A percentile compares a stretch with the other conserved stretches of the same genome.
phyloP scores from a whole-genome alignment of 257 asterid genomes.

The Cruciata laevipes region DNA sequence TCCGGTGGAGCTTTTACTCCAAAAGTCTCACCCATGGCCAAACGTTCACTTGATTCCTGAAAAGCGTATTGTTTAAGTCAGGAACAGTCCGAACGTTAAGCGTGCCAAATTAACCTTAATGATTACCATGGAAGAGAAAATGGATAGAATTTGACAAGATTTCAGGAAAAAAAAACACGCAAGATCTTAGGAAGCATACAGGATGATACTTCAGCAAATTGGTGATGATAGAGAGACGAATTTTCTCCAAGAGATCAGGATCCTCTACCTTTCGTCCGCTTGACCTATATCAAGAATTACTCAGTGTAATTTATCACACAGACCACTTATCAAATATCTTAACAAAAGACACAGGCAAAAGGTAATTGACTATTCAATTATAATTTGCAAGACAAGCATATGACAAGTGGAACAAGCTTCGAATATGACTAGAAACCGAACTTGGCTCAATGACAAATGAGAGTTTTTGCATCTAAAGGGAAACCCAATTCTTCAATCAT shows the following conservation, averaged over 20 bases:
- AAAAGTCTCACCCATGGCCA: constrained; percentile 93
- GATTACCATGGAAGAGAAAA: background rate
- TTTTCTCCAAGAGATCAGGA: constrained; percentile 92
- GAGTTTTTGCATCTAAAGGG: background rate
- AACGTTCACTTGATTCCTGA: constrained; percentile 89
- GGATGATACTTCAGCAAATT: constrained; percentile 94
- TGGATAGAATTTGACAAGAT: background rate
- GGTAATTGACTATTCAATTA: background rate
- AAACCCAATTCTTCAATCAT: background rate
- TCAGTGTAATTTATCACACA: background rate
- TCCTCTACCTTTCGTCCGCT: constrained; percentile 89
- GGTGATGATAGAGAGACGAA: constrained; percentile 89
- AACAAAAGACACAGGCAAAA: background rate
- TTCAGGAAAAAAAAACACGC: background rate
- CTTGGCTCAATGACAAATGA: background rate
- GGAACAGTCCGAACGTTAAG: constrained; percentile 1
- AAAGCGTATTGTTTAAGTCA: constrained; percentile 9
- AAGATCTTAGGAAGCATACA: constrained; percentile 38
- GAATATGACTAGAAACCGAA: background rate
- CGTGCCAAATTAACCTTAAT: background rate
- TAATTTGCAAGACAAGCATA: background rate
- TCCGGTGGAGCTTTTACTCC: constrained; percentile 77
- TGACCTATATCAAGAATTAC: constrained; percentile 35
- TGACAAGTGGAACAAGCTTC: background rate
- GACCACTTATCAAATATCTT: background rate